Evolutionary conservation across 2,329 filamentous ascomycete species (phyloP), one percentile per base, ranked within the genome.

Genomic region (Fusarium sp.): DNA sequence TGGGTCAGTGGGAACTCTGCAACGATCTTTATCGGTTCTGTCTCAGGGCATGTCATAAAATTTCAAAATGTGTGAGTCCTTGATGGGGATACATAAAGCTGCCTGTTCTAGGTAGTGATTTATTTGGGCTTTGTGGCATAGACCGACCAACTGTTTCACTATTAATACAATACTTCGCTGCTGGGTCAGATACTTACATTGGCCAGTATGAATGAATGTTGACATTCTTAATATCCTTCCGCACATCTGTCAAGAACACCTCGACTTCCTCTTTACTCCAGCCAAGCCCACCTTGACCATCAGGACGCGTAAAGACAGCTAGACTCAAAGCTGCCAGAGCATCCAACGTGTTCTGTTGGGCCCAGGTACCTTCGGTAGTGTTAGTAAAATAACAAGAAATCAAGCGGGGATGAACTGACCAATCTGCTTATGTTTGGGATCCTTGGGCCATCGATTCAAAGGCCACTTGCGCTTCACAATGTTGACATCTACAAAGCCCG

Each of bases 341-440:
- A 44, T 65, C 60, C 3, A 63, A 4, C 1, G 57, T 41, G 10
- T 61, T 61, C 6, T 55, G 58, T 2, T 61, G 36, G 3, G 57
- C 47, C 58, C 58, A 55, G 14, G 6, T 44, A 18, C 41, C 41
- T 42, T 42, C 39, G 6, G 22, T 15, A 42, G 39, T n/a, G 39
- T 42, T 15, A 42, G 22, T 10, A n/a, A 41, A 41, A 8, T 4
- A 22, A 2, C 20, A 14, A 22, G 38, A 8, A 2, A 22, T 41
- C 7, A 22, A 8, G 38, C 38, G 12, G 12, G 1, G 38, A 8
- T 22, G 20, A 42, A 24, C 28, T 32, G 0, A 70, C 72, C 72
- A 7, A 75, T 72, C 34, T 75, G 72, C 8, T 75, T 75, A n/a
- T 72, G 57, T 18, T 58, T 72, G n/a, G 51, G 51, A 38, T 72